phyloP scores from a whole-genome alignment of 2,329 filamentous ascomycete genomes.

The Epichloe elymi region DNA sequence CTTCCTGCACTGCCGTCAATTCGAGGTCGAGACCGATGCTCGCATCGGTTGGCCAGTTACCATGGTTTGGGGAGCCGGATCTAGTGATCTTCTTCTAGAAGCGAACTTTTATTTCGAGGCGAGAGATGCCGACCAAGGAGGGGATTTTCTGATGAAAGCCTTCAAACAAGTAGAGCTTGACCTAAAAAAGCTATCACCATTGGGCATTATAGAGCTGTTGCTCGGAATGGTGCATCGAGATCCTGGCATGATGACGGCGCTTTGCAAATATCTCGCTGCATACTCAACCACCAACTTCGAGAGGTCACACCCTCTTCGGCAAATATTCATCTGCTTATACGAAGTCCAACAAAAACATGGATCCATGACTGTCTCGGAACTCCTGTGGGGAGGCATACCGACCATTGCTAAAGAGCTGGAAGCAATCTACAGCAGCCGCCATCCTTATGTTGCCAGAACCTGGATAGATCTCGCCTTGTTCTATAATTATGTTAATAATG shows the following conservation, averaged over 20 bases:
- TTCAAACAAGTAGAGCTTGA: slow-evolving; percentile 31
- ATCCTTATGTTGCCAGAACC: slow-evolving; percentile 29
- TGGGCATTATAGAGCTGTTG: slow-evolving; percentile 29
- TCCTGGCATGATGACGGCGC: slow-evolving; percentile 30
- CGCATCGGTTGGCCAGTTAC: slow-evolving; percentile 27
- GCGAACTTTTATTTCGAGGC: slow-evolving; percentile 30
- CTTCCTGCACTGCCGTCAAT: slow-evolving; percentile 30
- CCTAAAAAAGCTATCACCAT: slow-evolving; percentile 28
- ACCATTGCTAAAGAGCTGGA: slow-evolving; percentile 31
- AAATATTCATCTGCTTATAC: slow-evolving; percentile 29
- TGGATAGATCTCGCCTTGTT: slow-evolving; percentile 30
- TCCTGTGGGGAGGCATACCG: slow-evolving; percentile 28
- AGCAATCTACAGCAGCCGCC: slow-evolving; percentile 28
- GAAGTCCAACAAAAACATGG: slow-evolving; percentile 33
- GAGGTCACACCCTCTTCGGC: slow-evolving; percentile 28
- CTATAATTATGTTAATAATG: slow-evolving; percentile 23
- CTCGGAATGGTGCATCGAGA: slow-evolving; percentile 31
- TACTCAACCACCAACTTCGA: slow-evolving; percentile 31
- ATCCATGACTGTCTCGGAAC: slow-evolving; percentile 27
- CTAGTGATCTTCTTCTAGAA: slow-evolving; percentile 30
- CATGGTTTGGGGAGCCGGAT: slow-evolving; percentile 31
- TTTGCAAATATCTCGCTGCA: slow-evolving; percentile 31
- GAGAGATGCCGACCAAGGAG: slow-evolving; percentile 26
- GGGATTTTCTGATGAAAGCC: slow-evolving; percentile 26
- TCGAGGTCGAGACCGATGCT: slow-evolving; percentile 24